Base-by-base conservation (phyloP, 352 stramenopile genomes). In the Elongisporangium anandrum region DNA sequence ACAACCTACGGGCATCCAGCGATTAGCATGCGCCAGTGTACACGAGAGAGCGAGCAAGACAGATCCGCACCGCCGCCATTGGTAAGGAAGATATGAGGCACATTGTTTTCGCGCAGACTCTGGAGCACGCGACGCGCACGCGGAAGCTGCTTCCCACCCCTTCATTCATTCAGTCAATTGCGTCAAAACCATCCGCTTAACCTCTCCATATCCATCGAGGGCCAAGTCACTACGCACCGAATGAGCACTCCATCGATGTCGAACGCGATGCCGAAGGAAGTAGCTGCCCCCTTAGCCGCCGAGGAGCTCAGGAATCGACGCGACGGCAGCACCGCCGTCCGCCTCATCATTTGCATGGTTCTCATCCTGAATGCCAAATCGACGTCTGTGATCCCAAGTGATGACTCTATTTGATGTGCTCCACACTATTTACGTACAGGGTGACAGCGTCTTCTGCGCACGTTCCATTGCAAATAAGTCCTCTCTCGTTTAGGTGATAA, bases 241-340 rank as follows among this genome's bases (percentile, higher is more conserved):
- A 97, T 88, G 45, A 97, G 73, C 13, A 97, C 90, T 57, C 90
- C 90, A 49, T 97, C 90, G 47, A 97, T 97, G 63, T 97, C 90
- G 62, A 97, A 97, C 6, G 88, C 90, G 45, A 96, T 87, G 41
- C 85, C 87, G 45, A 94, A 93, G 22, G 77, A 77, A 8, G 71
- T 67, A 47, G 50, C 13, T 45, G 34, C 34, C 9, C 10, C 2
- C 9, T 45, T 45, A 12, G 10, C 34, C 9, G 34, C 34, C 13
- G 34, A 1, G 10, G 34, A 45, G 34, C 34, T 45, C 34, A 45
- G 34, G 34, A 4, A 45, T 17, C 10, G 34, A 45, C 34, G 34
- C 34, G 13, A 45, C 5, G 34, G 34, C 34, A 45, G 34, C 34
- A 12, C 34, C 34, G 34, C 34, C 9, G 9, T 17, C 10, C 34